Conservation (phyloP, 192 early-diverging fungal genomes). For the Allomyces javanicus region DNA sequence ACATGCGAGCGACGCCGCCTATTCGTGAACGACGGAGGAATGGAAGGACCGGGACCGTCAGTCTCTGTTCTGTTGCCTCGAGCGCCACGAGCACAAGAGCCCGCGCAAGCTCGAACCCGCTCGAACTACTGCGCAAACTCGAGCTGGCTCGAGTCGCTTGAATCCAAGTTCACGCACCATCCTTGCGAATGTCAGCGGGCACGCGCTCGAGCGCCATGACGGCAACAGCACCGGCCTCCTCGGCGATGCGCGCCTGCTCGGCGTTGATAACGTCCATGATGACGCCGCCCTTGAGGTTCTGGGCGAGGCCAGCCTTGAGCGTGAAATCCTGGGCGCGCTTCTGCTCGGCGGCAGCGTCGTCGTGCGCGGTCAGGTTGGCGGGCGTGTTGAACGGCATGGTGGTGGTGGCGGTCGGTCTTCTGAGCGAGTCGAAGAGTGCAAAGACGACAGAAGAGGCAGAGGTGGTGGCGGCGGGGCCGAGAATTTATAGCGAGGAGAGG, state of each 20-base stretch:
- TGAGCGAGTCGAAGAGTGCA: no score
- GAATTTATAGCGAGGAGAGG: no score
- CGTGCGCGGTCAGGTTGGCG: constrained; percentile 31
- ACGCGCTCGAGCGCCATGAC: constrained; percentile 97
- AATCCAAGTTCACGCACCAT: constrained; percentile 29
- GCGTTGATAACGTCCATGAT: constrained; percentile 98
- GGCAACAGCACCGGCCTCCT: constrained; percentile 87
- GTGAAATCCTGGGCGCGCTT: constrained; percentile 33
- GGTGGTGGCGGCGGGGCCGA: no score
- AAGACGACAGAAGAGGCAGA: no score
- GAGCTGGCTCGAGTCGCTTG: not conserved
- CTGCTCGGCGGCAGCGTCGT: constrained; percentile 3
- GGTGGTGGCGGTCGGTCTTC: not conserved
- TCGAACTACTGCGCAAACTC: no score
- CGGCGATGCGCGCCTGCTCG: constrained; percentile 93
- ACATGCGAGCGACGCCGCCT: constrained; percentile 95
- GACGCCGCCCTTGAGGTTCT: constrained; percentile 97
- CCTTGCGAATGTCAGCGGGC: constrained; percentile 92
- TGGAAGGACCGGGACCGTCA: not conserved
- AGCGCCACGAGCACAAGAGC: not conserved
- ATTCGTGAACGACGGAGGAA: not conserved
- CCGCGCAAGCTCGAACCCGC: no score
- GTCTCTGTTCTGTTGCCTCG: not conserved
- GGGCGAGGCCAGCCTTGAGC: constrained; percentile 88
- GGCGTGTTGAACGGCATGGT: constrained; percentile 30